Evolutionary conservation across 169 alveolate species (phyloP), one percentile per base, ranked within the genome.

Genomic region (Plasmodium cynomolgi): DNA sequence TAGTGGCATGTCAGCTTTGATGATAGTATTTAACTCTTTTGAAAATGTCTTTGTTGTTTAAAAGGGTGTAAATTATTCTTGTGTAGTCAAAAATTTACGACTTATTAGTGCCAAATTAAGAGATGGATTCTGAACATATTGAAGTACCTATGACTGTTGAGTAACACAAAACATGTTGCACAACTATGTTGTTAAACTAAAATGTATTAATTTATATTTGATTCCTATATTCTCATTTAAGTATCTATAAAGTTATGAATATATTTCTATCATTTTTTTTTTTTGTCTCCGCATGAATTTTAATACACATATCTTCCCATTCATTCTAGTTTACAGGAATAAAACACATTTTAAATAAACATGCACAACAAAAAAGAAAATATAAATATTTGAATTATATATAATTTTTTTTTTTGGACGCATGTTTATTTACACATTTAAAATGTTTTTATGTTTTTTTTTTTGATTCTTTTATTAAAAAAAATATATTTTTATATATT

Each of bases 1-100:
- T 44, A 33, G 86, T 75, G 85, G 93, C 58, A 85, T 85, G 93
- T 85, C 93, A 75, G 44, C 86, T 50, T 23, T 85, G 80, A 85
- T 85, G 93, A 50, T 75, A 75, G 15, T 85, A 85, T 85, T 85
- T 85, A 85, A 85, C 31, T 85, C 62, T 71, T 85, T 85, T 50
- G 93, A 85, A 85, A 20, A 58, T 50, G 26, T 33, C n/a, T 41
- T 41, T 71, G 23, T 85, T 50, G 62, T 77, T 50, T 85, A 85
- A 79, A 85, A 79, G 62, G 31, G 37, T 75, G 47, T 75, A 50
- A 54, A 11, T 17, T 33, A 85, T 85, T 75, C 50, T 77, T 58
- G 71, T 47, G n/a, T 58, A 85, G 26, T 84, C 58, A 8, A 37
- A 33, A 26, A 33, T 20, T 56, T 29, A 26, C 72, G 54, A 29